phyloP scores from a whole-genome alignment of 345 rosid species.

The Laguncularia racemosa region DNA sequence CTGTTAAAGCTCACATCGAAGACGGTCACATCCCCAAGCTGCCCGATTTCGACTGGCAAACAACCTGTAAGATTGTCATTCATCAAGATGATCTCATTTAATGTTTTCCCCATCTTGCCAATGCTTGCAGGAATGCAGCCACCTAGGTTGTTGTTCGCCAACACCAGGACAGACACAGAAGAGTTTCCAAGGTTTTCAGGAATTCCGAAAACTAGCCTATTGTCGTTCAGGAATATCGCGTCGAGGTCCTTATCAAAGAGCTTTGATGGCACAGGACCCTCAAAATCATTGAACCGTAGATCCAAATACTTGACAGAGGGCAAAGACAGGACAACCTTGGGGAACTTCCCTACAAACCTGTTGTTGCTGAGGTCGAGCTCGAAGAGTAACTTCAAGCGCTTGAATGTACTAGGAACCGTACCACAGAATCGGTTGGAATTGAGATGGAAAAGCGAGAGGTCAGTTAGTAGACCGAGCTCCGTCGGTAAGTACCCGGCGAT shows the following conservation, averaged over 20 bases:
- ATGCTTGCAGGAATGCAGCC: conserved; percentile 72
- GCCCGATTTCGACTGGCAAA: conserved; percentile 45
- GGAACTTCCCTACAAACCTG: conserved; percentile 71
- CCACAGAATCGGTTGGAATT: conserved; percentile 89
- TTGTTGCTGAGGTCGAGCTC: conserved; percentile 79
- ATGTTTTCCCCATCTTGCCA: conserved; percentile 54
- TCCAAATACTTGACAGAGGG: conserved; percentile 63
- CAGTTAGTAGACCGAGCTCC: conserved; percentile 59
- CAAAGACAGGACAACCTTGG: conserved; percentile 45
- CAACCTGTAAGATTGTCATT: conserved; percentile 60
- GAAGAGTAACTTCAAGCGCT: conserved; percentile 33
- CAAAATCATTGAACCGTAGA: conserved; percentile 81
- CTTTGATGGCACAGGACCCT: conserved; percentile 53
- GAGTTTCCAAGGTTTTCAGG: conserved; percentile 74
- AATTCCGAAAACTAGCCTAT: conserved; percentile 49
- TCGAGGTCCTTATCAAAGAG: conserved; percentile 70
- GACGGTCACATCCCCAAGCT: conserved; percentile 50
- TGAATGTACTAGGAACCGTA: conserved; percentile 38
- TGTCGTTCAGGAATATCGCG: conserved; percentile 66
- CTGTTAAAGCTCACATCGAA: conserved; percentile 59
- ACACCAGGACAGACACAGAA: conserved; percentile 59
- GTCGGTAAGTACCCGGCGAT: conserved; percentile 64
- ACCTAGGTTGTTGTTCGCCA: conserved; percentile 52
- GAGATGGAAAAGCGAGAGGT: conserved; percentile 59
- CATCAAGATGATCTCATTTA: conserved; percentile 52